These are phyloP conservation scores for Pseudopediastrum boryanum DNA, from an alignment of 139 green algal genomes.

Conservation along the genomic window DNA sequence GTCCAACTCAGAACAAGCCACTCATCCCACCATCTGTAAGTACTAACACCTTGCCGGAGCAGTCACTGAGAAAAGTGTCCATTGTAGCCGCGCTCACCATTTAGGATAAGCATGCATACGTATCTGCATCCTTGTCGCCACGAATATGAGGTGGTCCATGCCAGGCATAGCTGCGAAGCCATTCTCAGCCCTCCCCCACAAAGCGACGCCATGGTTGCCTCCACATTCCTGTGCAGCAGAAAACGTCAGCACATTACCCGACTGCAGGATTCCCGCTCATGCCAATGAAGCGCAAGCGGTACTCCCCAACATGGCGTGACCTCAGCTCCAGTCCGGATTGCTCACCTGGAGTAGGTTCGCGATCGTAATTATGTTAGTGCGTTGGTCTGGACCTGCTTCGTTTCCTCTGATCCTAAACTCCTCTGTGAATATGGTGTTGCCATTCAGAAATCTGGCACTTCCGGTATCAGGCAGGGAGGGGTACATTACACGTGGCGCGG, in stretches of 20 bases:
- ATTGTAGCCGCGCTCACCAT: constrained; percentile 70
- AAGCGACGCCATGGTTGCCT: constrained; percentile 85
- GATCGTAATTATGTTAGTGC: constrained; percentile 77
- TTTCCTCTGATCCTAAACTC: constrained; percentile 78
- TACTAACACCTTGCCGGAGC: too few relatives aligned
- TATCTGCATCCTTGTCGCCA: constrained; percentile 91
- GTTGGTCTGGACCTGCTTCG: constrained; percentile 81
- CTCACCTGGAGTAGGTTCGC: constrained; percentile 86
- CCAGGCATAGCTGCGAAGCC: constrained; percentile 83
- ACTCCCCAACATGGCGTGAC: not conserved
- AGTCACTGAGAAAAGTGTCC: too few relatives aligned
- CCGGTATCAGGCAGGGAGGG: not conserved
- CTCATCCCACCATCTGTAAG: too few relatives aligned
- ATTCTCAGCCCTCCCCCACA: constrained; percentile 84
- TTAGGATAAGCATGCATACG: constrained; percentile 88
- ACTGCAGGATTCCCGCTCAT: not conserved
- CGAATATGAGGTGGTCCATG: constrained; percentile 85
- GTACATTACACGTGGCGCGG: not conserved
- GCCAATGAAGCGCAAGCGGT: not conserved
- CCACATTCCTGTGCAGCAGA: constrained; percentile 73
- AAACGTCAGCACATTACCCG: not conserved
- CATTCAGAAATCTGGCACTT: constrained; percentile 8
- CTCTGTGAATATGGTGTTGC: constrained; percentile 50
- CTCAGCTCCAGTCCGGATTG: not conserved
- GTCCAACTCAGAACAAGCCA: too few relatives aligned